These are phyloP conservation scores for Datisca glomerata DNA, from an alignment of 306 rosid species.

Conservation along the genomic window DNA sequence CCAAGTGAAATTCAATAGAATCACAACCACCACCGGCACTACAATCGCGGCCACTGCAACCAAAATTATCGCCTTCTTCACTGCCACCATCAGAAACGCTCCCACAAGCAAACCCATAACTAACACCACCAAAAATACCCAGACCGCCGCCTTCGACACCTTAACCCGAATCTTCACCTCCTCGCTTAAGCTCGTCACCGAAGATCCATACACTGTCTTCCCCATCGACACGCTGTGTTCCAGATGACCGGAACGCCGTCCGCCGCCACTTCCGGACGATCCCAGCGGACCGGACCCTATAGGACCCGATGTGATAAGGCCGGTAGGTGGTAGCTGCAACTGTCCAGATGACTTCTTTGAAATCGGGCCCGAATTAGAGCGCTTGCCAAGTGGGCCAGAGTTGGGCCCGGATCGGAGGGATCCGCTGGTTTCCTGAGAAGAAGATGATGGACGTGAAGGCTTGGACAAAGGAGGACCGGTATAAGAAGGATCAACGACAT, in stretches of 20 bases:
- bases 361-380: conserved; percentile 41
- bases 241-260: conserved; percentile 36
- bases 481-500: conserved; percentile 20
- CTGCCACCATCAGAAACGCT: conserved; percentile 82
- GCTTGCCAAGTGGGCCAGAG: conserved; percentile 41
- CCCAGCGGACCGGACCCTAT: conserved; percentile 48
- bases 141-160: conserved; percentile 67
- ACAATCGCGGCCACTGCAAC: conserved; percentile 43
- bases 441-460: conserved; percentile 46
- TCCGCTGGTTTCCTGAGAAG: conserved; percentile 61
- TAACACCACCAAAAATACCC: conserved; percentile 62
- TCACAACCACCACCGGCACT: conserved; percentile 34
- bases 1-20: conserved; percentile 61
- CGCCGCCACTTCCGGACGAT: conserved; percentile 20
- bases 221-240: conserved; percentile 33
- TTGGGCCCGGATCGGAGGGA: conserved; percentile 78
- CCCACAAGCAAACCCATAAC: conserved; percentile 82
- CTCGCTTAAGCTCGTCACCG: conserved; percentile 66
- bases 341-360: conserved; percentile 57
- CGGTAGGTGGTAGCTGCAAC: conserved; percentile 47
- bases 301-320: conserved; percentile 77
- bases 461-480: conserved; percentile 22
- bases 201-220: conserved; percentile 59
- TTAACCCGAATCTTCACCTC: conserved; percentile 52
- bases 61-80: conserved; percentile 62